These are phyloP conservation scores for Rosa hybrid DNA, from an alignment of 331 rosid species.

Conservation along the genomic window DNA sequence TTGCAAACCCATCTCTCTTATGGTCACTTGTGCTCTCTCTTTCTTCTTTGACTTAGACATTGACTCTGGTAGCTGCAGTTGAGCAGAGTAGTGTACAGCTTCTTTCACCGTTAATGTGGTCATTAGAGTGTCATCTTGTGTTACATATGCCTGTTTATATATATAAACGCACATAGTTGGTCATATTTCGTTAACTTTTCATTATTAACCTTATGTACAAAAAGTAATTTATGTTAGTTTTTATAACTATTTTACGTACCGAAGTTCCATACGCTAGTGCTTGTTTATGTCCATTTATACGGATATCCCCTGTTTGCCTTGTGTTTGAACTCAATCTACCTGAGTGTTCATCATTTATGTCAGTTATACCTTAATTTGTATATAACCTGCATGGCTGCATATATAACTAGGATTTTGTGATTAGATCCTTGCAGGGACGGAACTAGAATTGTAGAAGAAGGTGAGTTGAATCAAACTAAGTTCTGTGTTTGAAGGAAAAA, in stretches of 20 bases:
- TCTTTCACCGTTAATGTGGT: constrained; percentile 57
- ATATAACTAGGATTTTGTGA: background rate
- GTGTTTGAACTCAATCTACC: constrained; percentile 66
- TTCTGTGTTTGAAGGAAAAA: too few species aligned
- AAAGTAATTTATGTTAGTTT: background rate
- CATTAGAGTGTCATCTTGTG: constrained; percentile 68
- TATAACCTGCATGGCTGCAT: background rate
- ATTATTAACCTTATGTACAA: constrained; percentile 4
- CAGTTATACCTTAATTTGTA: background rate
- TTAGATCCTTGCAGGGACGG: background rate
- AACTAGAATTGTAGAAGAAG: too few species aligned
- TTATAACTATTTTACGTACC: constrained; percentile 21
- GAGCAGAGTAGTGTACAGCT: constrained; percentile 70
- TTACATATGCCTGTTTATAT: constrained; percentile 57
- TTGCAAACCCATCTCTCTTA: constrained; percentile 76
- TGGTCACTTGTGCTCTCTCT: constrained; percentile 53
- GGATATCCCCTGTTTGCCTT: constrained; percentile 55
- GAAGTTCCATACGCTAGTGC: constrained; percentile 60
- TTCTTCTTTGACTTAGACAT: constrained; percentile 61
- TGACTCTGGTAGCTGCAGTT: constrained; percentile 65
- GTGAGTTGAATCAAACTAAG: too few species aligned
- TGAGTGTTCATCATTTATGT: constrained; percentile 15
- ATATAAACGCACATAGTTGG: background rate
- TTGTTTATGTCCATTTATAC: constrained; percentile 64
- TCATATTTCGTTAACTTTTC: background rate